A percentile compares a stretch with the other conserved stretches of the same genome.
phyloP scores from a whole-genome alignment of 2,329 filamentous ascomycete genomes.

The Cytospora leucostoma region DNA sequence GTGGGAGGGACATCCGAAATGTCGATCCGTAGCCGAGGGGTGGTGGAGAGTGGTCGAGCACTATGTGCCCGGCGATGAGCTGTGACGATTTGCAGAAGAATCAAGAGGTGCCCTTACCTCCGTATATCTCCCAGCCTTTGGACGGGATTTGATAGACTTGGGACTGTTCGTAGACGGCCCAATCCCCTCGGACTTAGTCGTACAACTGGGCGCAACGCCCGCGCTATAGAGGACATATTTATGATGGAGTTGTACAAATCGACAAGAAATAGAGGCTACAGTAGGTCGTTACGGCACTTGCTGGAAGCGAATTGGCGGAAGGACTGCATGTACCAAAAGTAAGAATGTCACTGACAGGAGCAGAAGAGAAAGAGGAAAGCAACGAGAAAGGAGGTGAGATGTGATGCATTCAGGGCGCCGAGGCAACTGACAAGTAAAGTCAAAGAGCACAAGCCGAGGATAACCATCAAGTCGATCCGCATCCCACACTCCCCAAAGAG shows the following conservation, averaged over 20 bases:
- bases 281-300: neutral
- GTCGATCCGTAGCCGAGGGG: constrained; percentile 57
- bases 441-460: constrained; percentile 33
- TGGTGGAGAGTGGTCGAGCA: constrained; percentile 61
- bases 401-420: constrained; percentile 1
- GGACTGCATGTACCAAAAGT: neutral
- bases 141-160: constrained; percentile 31
- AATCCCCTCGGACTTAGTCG: constrained; percentile 45
- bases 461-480: constrained; percentile 31
- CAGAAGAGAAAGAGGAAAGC: neutral
- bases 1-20: constrained; percentile 82
- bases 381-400: neutral
- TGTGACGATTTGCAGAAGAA: constrained; percentile 10
- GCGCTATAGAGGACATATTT: constrained; percentile 51
- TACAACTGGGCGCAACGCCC: constrained; percentile 54
- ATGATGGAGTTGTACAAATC: constrained; percentile 16
- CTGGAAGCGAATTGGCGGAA: neutral
- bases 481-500: constrained; percentile 6
- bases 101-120: constrained; percentile 35
- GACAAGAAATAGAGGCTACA: neutral
- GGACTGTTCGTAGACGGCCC: constrained; percentile 35
- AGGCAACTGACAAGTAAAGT: neutral
- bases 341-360: neutral
- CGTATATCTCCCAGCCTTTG: constrained; percentile 31
- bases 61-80: constrained; percentile 31